Percentiles rank a stretch among this genome's conserved stretches.
Conservation (phyloP, 148 eudicot species). For the Euryodendron excelsum region DNA sequence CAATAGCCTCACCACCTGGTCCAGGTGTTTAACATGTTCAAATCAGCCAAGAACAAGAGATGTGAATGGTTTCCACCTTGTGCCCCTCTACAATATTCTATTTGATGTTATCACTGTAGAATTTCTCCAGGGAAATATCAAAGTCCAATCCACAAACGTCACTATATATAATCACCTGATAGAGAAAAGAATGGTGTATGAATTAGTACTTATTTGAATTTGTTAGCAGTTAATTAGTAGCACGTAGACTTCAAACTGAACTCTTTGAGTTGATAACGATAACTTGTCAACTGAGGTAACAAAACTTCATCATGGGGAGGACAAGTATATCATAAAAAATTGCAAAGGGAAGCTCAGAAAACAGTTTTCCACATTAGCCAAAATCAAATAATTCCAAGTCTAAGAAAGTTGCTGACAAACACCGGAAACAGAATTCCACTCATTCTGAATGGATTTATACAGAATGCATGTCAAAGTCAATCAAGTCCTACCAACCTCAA, state of each 20-base stretch:
- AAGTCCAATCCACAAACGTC: not conserved
- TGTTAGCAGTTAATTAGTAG: not conserved
- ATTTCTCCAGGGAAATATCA: not conserved
- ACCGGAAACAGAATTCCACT: too few relatives aligned
- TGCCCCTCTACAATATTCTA: not conserved
- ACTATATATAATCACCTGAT: not conserved
- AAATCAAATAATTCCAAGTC: constrained; percentile 12
- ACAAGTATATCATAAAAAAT: not conserved
- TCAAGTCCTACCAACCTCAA: constrained; percentile 2
- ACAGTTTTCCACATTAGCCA: not conserved
- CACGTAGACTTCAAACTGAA: not conserved
- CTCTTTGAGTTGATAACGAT: not conserved
- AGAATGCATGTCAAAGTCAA: constrained; percentile 21
- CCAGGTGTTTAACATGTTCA: not conserved
- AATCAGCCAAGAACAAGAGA: not conserved
- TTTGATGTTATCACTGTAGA: not conserved
- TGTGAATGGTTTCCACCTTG: not conserved
- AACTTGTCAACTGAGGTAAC: not conserved
- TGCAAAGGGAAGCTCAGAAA: not conserved
- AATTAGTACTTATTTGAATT: not conserved
- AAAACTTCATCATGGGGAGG: not conserved
- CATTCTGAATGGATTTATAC: too few relatives aligned
- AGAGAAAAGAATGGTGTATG: not conserved
- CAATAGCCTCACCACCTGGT: not conserved
- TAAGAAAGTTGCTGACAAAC: constrained; percentile 27